Evolutionary conservation across 2,329 filamentous ascomycete genomes (phyloP).

Genomic region (Colletotrichum sp.): DNA sequence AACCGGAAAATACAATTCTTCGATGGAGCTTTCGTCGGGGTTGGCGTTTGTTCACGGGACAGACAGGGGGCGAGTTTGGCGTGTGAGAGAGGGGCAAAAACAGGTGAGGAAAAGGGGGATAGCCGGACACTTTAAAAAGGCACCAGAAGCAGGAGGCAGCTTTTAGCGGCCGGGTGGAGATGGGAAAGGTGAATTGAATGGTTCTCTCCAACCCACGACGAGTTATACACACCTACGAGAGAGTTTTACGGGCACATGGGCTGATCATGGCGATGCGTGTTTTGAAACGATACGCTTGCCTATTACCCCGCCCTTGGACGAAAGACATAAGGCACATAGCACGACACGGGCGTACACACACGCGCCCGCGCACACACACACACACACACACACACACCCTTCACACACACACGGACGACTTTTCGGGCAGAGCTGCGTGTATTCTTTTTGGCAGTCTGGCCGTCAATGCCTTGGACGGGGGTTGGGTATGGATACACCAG

Average conservation of each 20-base stretch:
- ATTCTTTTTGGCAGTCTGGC: background rate
- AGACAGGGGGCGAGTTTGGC: background rate
- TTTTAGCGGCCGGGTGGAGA: background rate
- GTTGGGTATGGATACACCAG: background rate
- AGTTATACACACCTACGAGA: background rate
- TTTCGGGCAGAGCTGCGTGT: background rate
- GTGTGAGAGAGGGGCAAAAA: background rate
- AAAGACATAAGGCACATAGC: background rate
- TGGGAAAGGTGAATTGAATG: background rate
- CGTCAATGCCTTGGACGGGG: background rate
- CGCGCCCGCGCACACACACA: background rate
- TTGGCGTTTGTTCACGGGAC: background rate
- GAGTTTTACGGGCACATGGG: background rate
- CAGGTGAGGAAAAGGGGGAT: background rate
- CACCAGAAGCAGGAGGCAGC: background rate
- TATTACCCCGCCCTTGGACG: slow-evolving; percentile 12
- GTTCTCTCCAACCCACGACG: background rate
- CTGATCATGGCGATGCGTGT: slow-evolving; percentile 12
- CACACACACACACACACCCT: background rate
- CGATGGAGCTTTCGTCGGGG: background rate
- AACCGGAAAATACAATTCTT: background rate
- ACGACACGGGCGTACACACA: background rate
- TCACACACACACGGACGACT: background rate
- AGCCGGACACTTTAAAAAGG: background rate
- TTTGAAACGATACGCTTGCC: slow-evolving; percentile 10